Evolutionary conservation across 2,329 filamentous ascomycete genomes (phyloP), one percentile per base, ranked within the genome.

Genomic region (Chalaropsis ovoidea): DNA sequence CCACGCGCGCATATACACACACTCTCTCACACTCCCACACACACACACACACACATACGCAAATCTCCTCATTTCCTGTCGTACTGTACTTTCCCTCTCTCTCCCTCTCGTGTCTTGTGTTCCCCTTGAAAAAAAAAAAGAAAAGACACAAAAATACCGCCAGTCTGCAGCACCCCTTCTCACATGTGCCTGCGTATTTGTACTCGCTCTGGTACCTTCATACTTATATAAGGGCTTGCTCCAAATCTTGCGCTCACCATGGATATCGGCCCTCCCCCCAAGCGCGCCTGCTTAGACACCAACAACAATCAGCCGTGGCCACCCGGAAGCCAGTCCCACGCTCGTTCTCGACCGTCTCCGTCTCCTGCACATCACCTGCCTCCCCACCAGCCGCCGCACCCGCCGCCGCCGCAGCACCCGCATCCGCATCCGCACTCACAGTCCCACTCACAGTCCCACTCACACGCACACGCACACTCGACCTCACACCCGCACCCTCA

Each of bases 331-430:
- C 54, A 58, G 31, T 58, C 54, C 3, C 27, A 35, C 31, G 24
- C 54, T 31, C 54, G 54, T 52, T 65, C 68, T 68, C 71, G 74
- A 69, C 78, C 73, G 71, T 71, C 75, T 65, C 74, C 75, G 68
- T 73, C 75, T 62, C 71, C 73, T 69, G 75, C 76, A 67, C 71
- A 72, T 68, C 66, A 66, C 64, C 24, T n/a, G 31, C 68, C 65
- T 27, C 65, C 67, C 22, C 68, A 68, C 41, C 72, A 73, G 68
- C 72, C 72, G 69, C 71, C 71, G 43, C 7, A 69, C 43, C 68
- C 67, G 65, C 42, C 39, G 43, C 72, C 73, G 68, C 73, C 72
- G 69, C 71, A 72, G 68, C 71, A 71, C 64, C 68, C 68, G 11
- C 63, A 63, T 22, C 27, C 70, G 49, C 69, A 69, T 63, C 42